Percentiles rank a stretch among this genome's conserved stretches.
These are phyloP conservation scores for Adansonia digitata DNA, from an alignment of 345 rosid species.

Conservation along the genomic window DNA sequence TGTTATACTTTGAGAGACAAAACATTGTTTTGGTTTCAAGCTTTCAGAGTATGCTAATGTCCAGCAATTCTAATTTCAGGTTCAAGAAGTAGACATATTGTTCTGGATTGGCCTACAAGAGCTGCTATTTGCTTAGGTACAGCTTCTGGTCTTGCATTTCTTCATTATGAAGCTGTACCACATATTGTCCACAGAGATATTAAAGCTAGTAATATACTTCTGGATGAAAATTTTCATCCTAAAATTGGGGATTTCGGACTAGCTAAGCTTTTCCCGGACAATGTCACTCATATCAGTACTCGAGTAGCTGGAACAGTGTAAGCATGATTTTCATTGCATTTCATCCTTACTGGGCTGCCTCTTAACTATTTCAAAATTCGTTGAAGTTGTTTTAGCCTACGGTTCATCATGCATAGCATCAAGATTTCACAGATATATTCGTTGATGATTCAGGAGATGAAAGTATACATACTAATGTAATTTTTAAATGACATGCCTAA, in stretches of 20 bases:
- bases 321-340: constrained; percentile 23
- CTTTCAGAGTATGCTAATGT: constrained; percentile 5
- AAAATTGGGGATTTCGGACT: constrained; percentile 76
- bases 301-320: constrained; percentile 81
- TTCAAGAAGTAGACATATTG: constrained; percentile 39
- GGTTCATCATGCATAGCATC: too few relatives aligned
- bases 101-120: constrained; percentile 54
- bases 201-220: constrained; percentile 74
- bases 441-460: too few relatives aligned
- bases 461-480: too few relatives aligned
- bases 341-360: neutral
- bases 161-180: constrained; percentile 63
- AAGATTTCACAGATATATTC: too few relatives aligned
- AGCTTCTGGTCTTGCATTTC: constrained; percentile 65
- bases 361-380: neutral
- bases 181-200: constrained; percentile 70
- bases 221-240: constrained; percentile 49
- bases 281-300: constrained; percentile 68
- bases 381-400: neutral
- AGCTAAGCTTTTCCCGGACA: constrained; percentile 71
- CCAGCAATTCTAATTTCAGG: constrained; percentile 31
- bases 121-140: constrained; percentile 56
- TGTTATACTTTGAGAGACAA: neutral
- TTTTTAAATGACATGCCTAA: too few relatives aligned
- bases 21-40: neutral